A percentile compares a stretch with the other conserved stretches of the same genome.
phyloP scores from a whole-genome alignment of 257 asterid species.

The Plantago ovata region DNA sequence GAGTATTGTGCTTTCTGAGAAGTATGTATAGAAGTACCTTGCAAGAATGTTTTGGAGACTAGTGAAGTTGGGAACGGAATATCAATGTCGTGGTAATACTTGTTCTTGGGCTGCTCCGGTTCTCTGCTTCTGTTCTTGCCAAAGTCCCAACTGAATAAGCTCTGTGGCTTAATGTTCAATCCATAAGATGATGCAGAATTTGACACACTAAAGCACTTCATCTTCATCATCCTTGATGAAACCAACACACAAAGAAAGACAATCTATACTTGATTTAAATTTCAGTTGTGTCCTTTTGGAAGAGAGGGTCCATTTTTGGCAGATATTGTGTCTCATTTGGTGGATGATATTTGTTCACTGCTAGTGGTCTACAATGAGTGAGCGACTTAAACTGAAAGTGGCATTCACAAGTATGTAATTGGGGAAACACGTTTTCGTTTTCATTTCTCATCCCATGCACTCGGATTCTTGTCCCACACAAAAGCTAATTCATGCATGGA shows the following conservation, averaged over 20 bases:
- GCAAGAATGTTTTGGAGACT: constrained; percentile 57
- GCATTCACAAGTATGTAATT: too few relatives aligned
- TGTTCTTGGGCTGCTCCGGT: constrained; percentile 41
- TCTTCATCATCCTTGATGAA: constrained; percentile 11
- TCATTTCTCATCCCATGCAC: not conserved
- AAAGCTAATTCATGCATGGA: too few relatives aligned
- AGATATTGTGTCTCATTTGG: not conserved
- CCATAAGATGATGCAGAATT: constrained; percentile 29
- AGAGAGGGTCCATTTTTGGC: not conserved
- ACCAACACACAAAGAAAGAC: not conserved
- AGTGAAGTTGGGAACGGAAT: constrained; percentile 72
- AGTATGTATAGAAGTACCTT: constrained; percentile 50
- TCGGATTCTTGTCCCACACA: too few relatives aligned
- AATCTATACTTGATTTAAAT: too few relatives aligned
- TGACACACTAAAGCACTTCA: constrained; percentile 32
- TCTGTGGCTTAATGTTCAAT: constrained; percentile 28
- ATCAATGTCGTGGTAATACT: constrained; percentile 47
- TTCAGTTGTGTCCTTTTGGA: too few relatives aligned
- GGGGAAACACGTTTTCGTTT: not conserved
- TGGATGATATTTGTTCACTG: constrained; percentile 1
- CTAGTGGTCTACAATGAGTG: not conserved
- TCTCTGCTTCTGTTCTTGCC: constrained; percentile 37
- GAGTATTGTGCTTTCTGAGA: not conserved
- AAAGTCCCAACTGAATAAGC: constrained; percentile 67
- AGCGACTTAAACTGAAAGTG: not conserved